Evolutionary conservation across 345 rosid genomes (phyloP).

Genomic region (Citrus mangshanensis): DNA sequence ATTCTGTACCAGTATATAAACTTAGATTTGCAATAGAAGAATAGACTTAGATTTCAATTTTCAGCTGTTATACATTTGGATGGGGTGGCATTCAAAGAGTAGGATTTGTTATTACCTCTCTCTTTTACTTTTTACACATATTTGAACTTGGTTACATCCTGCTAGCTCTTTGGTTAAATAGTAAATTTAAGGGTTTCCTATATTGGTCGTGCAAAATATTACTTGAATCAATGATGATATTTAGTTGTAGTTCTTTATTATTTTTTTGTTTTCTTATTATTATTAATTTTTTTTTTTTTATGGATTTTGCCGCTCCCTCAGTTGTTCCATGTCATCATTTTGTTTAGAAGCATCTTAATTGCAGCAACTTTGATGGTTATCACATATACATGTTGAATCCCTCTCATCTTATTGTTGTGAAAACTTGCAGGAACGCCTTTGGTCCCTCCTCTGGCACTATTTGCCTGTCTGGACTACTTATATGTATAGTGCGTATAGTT

Average conservation of each 20-base stretch:
- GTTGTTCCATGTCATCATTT: not conserved
- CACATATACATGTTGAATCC: not conserved
- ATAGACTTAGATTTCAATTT: not conserved
- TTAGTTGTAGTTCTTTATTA: not conserved
- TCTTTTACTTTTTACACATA: not conserved
- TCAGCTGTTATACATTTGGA: not conserved
- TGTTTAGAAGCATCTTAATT: not conserved
- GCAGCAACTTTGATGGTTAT: not conserved
- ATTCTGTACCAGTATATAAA: not conserved
- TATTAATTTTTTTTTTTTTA: too few relatives aligned
- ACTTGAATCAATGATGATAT: not conserved
- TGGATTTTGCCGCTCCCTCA: not conserved
- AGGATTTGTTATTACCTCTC: not conserved
- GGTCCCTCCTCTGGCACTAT: conserved; percentile 86
- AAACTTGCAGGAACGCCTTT: conserved; percentile 68
- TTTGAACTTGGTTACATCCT: not conserved
- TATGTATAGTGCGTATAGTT: conserved; percentile 63
- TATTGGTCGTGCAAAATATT: not conserved
- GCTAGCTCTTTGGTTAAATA: not conserved
- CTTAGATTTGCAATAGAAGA: not conserved
- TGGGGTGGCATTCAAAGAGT: not conserved
- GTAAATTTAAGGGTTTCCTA: not conserved
- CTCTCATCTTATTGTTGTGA: conserved; percentile 10
- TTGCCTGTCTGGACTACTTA: conserved; percentile 85
- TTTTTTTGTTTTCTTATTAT: not conserved